Conservation (phyloP, 2,329 filamentous ascomycete species). For the Monilinia fructicola region DNA sequence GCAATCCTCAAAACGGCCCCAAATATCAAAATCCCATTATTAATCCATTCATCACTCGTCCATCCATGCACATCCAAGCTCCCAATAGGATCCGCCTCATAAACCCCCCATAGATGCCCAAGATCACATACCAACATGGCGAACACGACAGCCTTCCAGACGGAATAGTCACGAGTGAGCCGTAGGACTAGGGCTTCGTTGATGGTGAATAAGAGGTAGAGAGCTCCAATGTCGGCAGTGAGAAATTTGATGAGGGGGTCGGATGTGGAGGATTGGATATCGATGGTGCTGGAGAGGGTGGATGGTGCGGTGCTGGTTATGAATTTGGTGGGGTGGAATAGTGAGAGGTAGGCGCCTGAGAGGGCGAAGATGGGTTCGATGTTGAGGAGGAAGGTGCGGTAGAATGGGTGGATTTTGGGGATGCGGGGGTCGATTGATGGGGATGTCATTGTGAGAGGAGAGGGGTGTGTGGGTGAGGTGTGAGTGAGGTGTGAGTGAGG, state of each 20-base stretch:
- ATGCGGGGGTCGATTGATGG: background rate
- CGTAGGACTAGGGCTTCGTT: background rate
- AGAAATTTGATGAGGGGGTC: background rate
- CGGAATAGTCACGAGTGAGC: conserved; percentile 1
- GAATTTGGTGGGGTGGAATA: background rate
- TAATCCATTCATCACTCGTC: background rate
- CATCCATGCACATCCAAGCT: background rate
- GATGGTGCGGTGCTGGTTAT: background rate
- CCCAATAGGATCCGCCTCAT: background rate
- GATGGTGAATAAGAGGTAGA: background rate
- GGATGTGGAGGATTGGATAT: background rate
- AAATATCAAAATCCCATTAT: background rate
- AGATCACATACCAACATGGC: background rate
- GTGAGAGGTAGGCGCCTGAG: background rate
- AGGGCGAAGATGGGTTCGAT: background rate
- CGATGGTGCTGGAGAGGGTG: background rate
- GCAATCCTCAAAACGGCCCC: background rate
- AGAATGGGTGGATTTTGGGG: background rate
- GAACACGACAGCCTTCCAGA: background rate
- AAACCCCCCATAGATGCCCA: background rate
- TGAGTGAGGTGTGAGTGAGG: no score
- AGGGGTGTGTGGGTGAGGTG: no score
- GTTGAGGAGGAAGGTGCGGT: background rate
- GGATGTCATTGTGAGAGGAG: background rate
- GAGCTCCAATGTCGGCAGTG: background rate